A percentile compares a stretch with the other conserved stretches of the same genome.
These are phyloP conservation scores for Russula compacta DNA, from an alignment of 768 basidiomycete genomes.

Conservation along the genomic window DNA sequence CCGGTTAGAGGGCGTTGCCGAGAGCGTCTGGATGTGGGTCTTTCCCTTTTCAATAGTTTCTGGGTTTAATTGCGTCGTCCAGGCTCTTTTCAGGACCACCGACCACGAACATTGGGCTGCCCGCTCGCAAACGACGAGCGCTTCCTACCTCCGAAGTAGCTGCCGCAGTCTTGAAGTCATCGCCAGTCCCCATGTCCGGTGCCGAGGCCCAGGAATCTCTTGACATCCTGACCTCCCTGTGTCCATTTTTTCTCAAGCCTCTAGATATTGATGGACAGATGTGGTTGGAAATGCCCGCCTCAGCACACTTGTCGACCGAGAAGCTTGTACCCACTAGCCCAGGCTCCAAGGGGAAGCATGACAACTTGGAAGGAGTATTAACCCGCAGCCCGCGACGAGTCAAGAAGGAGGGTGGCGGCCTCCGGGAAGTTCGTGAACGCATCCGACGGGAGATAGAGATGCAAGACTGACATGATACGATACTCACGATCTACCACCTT, in stretches of 20 bases:
- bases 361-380: constrained; percentile 52
- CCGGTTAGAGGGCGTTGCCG: constrained; percentile 71
- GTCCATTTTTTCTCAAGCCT: constrained; percentile 71
- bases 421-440: constrained; percentile 74
- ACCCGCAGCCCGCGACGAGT: constrained; percentile 66
- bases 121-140: constrained; percentile 60
- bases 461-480: constrained; percentile 36
- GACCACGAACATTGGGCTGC: constrained; percentile 42
- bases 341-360: constrained; percentile 38
- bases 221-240: constrained; percentile 52
- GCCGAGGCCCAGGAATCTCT: constrained; percentile 74
- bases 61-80: neutral
- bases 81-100: constrained; percentile 69
- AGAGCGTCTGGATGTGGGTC: constrained; percentile 74
- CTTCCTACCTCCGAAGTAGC: constrained; percentile 59
- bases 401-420: constrained; percentile 59
- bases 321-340: constrained; percentile 40
- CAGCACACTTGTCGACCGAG: constrained; percentile 15
- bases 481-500: constrained; percentile 5
- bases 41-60: neutral
- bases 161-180: constrained; percentile 67
- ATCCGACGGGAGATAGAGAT: constrained; percentile 71
- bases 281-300: constrained; percentile 53
- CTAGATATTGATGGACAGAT: constrained; percentile 51
- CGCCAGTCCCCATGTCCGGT: constrained; percentile 67